These are phyloP conservation scores for Stephania cephalantha DNA, from an alignment of 164 flowering plant genomes.

Conservation along the genomic window DNA sequence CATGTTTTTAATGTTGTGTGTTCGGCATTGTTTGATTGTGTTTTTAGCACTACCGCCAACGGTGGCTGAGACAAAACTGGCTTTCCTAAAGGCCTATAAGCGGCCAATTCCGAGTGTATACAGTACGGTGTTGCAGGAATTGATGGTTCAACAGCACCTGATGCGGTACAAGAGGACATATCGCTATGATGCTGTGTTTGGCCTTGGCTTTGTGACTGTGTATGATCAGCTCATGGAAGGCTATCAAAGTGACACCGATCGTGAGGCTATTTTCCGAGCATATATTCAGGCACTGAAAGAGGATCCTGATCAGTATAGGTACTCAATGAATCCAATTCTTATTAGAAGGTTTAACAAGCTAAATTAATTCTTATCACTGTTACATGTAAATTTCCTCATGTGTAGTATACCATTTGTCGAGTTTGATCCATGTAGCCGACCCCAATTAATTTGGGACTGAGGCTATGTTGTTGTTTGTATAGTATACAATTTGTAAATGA, in stretches of 20 bases:
- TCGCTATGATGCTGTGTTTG: constrained; percentile 83
- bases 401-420: neutral
- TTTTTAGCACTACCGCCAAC: constrained; percentile 72
- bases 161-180: constrained; percentile 72
- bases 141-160: constrained; percentile 91
- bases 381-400: too few relatives aligned
- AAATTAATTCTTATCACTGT: too few relatives aligned
- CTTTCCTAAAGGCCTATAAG: constrained; percentile 73
- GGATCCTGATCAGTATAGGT: constrained; percentile 92
- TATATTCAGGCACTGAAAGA: constrained; percentile 77
- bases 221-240: constrained; percentile 97
- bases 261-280: constrained; percentile 72
- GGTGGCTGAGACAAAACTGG: constrained; percentile 82
- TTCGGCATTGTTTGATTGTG: neutral
- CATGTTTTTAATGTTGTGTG: neutral
- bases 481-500: neutral
- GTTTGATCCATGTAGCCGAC: too few relatives aligned
- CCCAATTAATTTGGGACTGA: too few relatives aligned
- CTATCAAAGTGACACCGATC: constrained; percentile 78
- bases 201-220: constrained; percentile 94
- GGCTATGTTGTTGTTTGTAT: too few relatives aligned
- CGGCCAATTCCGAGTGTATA: constrained; percentile 90
- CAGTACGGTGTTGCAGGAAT: constrained; percentile 81
- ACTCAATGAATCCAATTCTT: neutral
- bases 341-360: neutral